Base-by-base conservation (phyloP, 768 basidiomycete genomes). In the Lactarius psammicola region DNA sequence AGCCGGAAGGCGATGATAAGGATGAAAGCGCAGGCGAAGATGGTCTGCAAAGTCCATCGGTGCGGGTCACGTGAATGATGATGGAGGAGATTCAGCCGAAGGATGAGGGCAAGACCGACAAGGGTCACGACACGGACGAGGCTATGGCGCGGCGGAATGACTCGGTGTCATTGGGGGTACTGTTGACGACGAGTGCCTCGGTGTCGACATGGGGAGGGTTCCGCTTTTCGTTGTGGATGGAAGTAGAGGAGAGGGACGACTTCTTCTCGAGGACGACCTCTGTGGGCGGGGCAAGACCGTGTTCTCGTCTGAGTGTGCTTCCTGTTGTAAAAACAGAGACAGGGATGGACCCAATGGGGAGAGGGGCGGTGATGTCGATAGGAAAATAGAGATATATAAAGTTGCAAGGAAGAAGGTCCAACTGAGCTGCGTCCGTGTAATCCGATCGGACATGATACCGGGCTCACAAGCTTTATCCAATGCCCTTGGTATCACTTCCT, bases 31-130 rank as follows among this genome's bases (percentile, higher is more conserved):
- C n/a, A n/a, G n/a, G n/a, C 89, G 70, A 88, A 89, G 40, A 93
- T 49, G 0, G 91, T 89, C 75, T 92, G 90, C 9, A 89, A 87
- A 67, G 92, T 83, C 90, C 92, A 94, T 78, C 90, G 81, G 75
- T 84, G 59, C 92, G 84, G 3, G 92, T 93, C 5, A 81, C 85
- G 60, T 78, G 70, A 59, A 93, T 76, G 13, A 92, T 74, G 0
- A 85, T 92, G 66, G 87, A 77, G 66, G 87, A 88, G 42, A 94
- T 86, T 92, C 92, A 94, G 49, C 84, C 92, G 49, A 93, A 78
- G 68, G 58, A 87, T 73, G 13, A 80, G 71, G 11, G 87, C 88
- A 1, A 87, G 68, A 18, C 71, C 84, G 55, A 74, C 75, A 38
- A 92, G 77, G 56, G 86, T 67, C 70, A 76, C 60, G 17, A 73